Conservation (phyloP, 805 yeast species). For the Starmera amethionina region DNA sequence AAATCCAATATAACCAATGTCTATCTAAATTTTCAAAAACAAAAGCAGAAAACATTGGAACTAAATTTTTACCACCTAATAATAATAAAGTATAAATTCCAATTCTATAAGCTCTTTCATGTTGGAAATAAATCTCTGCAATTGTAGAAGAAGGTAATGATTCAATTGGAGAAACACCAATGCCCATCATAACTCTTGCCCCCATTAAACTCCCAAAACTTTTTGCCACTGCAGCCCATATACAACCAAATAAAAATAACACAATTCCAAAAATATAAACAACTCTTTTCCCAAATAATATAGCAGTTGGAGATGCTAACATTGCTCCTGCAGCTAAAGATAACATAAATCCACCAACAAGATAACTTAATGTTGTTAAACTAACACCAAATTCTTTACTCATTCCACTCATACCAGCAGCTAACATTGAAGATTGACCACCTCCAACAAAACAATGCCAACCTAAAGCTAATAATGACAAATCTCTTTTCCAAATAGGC, state of each 20-base stretch:
- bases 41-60: slow-evolving; percentile 47
- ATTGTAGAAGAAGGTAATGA: slow-evolving; percentile 50
- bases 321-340: slow-evolving; percentile 51
- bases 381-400: slow-evolving; percentile 32
- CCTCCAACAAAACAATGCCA: slow-evolving; percentile 51
- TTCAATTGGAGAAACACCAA: slow-evolving; percentile 54
- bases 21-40: slow-evolving; percentile 38
- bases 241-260: slow-evolving; percentile 38
- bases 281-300: slow-evolving; percentile 46
- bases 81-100: slow-evolving; percentile 48
- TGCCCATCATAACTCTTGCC: slow-evolving; percentile 47
- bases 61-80: slow-evolving; percentile 52
- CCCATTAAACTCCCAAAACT: slow-evolving; percentile 43
- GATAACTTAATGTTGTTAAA: slow-evolving; percentile 33
- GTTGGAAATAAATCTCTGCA: slow-evolving; percentile 52
- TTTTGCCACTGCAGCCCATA: slow-evolving; percentile 44
- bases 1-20: slow-evolving; percentile 55
- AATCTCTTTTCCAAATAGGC: slow-evolving; percentile 51
- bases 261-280: slow-evolving; percentile 41
- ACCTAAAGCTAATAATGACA: slow-evolving; percentile 42
- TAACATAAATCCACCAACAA: slow-evolving; percentile 52
- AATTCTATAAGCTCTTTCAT: slow-evolving; percentile 50
- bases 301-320: slow-evolving; percentile 47
- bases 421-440: slow-evolving; percentile 51
- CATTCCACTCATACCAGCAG: slow-evolving; percentile 41